A percentile compares a stretch with the other conserved stretches of the same genome.
phyloP scores from a whole-genome alignment of 2,329 filamentous ascomycete genomes.

The Pseudogymnoascus pannorum region DNA sequence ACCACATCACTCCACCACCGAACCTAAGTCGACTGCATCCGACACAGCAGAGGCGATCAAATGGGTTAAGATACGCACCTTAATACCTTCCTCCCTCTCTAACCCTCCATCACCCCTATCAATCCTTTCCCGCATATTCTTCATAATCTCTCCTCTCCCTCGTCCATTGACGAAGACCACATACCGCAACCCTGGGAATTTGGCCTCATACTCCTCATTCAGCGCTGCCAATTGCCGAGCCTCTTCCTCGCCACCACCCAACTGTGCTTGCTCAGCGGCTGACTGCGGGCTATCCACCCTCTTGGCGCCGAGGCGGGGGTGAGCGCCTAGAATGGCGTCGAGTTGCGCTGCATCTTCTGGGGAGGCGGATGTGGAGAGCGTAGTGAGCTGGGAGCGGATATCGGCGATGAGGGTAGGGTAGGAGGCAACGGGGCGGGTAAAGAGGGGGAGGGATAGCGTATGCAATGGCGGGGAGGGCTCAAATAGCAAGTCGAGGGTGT shows the following conservation, averaged over 20 bases:
- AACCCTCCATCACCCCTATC: conserved; percentile 53
- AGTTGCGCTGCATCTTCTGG: conserved; percentile 49
- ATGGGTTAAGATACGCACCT: conserved; percentile 41
- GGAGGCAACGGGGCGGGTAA: conserved; percentile 49
- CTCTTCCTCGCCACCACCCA: conserved; percentile 56
- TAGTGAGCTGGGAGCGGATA: conserved; percentile 55
- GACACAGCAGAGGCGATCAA: conserved; percentile 12
- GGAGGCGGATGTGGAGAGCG: conserved; percentile 45
- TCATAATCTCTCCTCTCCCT: conserved; percentile 65
- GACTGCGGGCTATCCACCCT: conserved; percentile 78
- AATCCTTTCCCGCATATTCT: conserved; percentile 72
- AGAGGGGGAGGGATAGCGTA: conserved; percentile 59
- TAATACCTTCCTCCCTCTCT: conserved; percentile 67
- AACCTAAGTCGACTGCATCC: neutral
- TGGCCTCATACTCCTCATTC: conserved; percentile 73
- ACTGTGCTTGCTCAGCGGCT: conserved; percentile 70
- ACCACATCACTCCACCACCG: neutral
- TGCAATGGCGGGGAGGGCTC: conserved; percentile 74
- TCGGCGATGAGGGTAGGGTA: conserved; percentile 64
- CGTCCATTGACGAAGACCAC: conserved; percentile 89
- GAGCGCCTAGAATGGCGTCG: conserved; percentile 67
- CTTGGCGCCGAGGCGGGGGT: conserved; percentile 76
- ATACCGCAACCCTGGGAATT: conserved; percentile 76
- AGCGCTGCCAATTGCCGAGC: conserved; percentile 49
- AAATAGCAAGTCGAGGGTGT: conserved; percentile 67